These are phyloP conservation scores for Nitzschia palea DNA, from an alignment of 108 stramenopile genomes.

Conservation along the genomic window DNA sequence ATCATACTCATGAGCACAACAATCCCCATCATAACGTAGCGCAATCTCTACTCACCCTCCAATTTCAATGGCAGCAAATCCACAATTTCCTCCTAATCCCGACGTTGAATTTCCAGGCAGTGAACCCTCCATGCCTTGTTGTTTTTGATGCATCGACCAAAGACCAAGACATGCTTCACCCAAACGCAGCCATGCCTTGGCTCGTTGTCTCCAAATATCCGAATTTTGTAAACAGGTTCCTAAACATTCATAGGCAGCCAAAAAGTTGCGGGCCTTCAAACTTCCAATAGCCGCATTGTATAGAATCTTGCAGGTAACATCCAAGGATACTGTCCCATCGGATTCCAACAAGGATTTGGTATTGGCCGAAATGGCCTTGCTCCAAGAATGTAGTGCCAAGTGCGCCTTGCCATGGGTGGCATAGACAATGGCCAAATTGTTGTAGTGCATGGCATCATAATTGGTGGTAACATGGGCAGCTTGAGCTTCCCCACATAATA, in stretches of 20 bases:
- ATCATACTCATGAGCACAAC: too few relatives aligned
- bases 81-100: neutral
- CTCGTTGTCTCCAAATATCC: conserved; percentile 24
- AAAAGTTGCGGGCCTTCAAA: conserved; percentile 57
- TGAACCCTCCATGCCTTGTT: neutral
- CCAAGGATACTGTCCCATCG: conserved; percentile 62
- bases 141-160: neutral
- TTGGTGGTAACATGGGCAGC: neutral
- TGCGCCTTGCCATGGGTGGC: conserved; percentile 62
- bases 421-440: conserved; percentile 79
- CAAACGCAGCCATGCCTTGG: conserved; percentile 74
- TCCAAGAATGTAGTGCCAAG: conserved; percentile 70
- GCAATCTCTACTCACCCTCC: conserved; percentile 11
- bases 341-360: conserved; percentile 38
- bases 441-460: conserved; percentile 71
- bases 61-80: neutral
- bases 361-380: conserved; percentile 47
- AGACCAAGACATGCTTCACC: conserved; percentile 78
- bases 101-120: too few relatives aligned
- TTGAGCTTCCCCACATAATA: conserved; percentile 72
- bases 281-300: conserved; percentile 73
- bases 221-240: conserved; percentile 52
- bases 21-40: too few relatives aligned
- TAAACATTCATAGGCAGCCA: conserved; percentile 69
- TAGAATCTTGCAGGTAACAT: conserved; percentile 52